Conservation (phyloP, 2,329 filamentous ascomycete genomes). For the Monascus ruber region DNA sequence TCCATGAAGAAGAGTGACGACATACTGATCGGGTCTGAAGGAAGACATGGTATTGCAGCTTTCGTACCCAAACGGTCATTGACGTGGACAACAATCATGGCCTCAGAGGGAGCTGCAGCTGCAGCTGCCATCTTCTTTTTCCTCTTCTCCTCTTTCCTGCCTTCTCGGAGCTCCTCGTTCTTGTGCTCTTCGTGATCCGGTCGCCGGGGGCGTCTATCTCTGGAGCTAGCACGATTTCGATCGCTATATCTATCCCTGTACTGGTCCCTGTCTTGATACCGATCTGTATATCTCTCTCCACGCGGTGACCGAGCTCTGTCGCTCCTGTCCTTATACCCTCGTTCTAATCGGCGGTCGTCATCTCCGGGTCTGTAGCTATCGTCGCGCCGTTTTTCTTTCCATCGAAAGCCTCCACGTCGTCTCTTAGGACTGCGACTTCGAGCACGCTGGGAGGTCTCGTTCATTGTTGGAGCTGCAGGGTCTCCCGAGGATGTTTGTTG, state of each 20-base stretch:
- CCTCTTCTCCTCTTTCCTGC: conserved; percentile 24
- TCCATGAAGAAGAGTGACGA: conserved; percentile 3
- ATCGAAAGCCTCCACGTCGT: conserved; percentile 30
- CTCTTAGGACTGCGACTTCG: conserved; percentile 2
- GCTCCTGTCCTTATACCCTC: conserved; percentile 38
- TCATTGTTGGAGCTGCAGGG: neutral
- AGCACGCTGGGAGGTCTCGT: conserved; percentile 1
- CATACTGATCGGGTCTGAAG: conserved; percentile 63
- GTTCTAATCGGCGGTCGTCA: conserved; percentile 39
- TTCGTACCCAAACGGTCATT: conserved; percentile 97
- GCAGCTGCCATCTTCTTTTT: conserved; percentile 20
- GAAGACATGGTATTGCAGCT: conserved; percentile 78
- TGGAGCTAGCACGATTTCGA: conserved; percentile 15
- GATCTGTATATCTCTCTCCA: conserved; percentile 25
- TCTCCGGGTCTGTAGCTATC: conserved; percentile 33
- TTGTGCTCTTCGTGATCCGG: conserved; percentile 1
- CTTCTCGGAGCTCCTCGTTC: conserved; percentile 12
- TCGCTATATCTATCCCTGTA: conserved; percentile 10
- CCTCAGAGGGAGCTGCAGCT: conserved; percentile 43
- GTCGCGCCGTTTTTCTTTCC: conserved; percentile 39
- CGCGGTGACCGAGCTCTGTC: conserved; percentile 26
- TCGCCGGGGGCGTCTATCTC: conserved; percentile 5
- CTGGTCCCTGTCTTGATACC: conserved; percentile 12
- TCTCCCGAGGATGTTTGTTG: no score
- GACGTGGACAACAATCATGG: conserved; percentile 88